Base-by-base conservation (phyloP, 345 rosid species). In the Limnanthes douglasii region DNA sequence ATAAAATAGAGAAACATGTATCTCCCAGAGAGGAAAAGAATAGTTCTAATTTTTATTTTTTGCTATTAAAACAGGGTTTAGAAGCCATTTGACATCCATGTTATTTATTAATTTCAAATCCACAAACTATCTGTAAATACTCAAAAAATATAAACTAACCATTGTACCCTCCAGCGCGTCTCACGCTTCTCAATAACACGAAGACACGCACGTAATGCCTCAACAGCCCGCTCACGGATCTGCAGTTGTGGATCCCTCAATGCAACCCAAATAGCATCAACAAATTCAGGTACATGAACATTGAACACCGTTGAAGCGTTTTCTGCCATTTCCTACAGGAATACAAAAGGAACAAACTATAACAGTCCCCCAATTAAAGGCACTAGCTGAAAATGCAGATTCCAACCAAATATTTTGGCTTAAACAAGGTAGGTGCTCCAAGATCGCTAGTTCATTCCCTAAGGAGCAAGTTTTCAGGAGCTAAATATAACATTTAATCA, bases 111-210 rank as follows among this genome's bases (percentile, higher is more conserved):
- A n/a, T n/a, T n/a, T n/a, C n/a, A n/a, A n/a, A n/a, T n/a, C n/a
- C n/a, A n/a, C n/a, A n/a, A n/a, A n/a, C n/a, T n/a, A n/a, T n/a
- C n/a, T n/a, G n/a, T n/a, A n/a, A n/a, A n/a, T n/a, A n/a, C n/a
- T n/a, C n/a, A n/a, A 35, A 31, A 26, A 46, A 7, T 36, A 29
- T 36, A 30, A 41, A 71, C 96, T 46, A 33, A 92, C 99, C 99
- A 85, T 23, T 85, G 99, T 51, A 92, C 99, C 27, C 94, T 80
- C 99, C 96, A 92, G 3, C 99, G 94, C 31, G 99, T 92, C 69
- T 92, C 99, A 16, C 96, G 86, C 62, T 92, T 92, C 69, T 92
- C 99, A 46, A 92, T 81, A 63, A 92, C 99, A 58, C 75, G 73
- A 57, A 92, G 99, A 57, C 96, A 92, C 39, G 99, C 99, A 44